Conservation (phyloP, 2,329 filamentous ascomycete genomes). For the Exophiala aquamarina region DNA sequence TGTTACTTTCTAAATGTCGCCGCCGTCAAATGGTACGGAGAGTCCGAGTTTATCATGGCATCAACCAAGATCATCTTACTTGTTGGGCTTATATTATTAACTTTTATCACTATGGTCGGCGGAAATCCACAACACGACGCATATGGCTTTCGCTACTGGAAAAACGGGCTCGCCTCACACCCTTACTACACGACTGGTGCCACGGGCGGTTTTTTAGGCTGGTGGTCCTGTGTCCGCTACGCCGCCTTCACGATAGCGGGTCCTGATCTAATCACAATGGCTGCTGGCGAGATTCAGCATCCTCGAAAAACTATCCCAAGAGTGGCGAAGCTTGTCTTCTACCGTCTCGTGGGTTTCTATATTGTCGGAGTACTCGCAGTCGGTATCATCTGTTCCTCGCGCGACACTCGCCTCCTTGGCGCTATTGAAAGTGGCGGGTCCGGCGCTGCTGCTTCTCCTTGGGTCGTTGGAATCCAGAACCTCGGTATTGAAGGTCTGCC, state of each 20-base stretch:
- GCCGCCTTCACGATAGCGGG: slow-evolving; percentile 65
- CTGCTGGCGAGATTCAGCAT: slow-evolving; percentile 68
- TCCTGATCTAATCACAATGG: slow-evolving; percentile 60
- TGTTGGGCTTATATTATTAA: slow-evolving; percentile 67
- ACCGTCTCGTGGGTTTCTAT: slow-evolving; percentile 73
- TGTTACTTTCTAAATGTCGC: slow-evolving; percentile 68
- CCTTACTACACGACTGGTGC: slow-evolving; percentile 64
- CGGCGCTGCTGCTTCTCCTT: slow-evolving; percentile 68
- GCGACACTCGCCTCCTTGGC: slow-evolving; percentile 58
- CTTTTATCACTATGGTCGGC: slow-evolving; percentile 77
- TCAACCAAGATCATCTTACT: slow-evolving; percentile 69
- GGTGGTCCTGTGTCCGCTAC: slow-evolving; percentile 70
- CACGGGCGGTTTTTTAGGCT: slow-evolving; percentile 52
- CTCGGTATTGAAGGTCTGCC: slow-evolving; percentile 64
- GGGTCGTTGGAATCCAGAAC: slow-evolving; percentile 70
- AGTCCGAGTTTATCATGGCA: slow-evolving; percentile 68
- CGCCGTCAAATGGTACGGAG: slow-evolving; percentile 68
- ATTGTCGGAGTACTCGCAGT: slow-evolving; percentile 70
- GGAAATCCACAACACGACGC: slow-evolving; percentile 69
- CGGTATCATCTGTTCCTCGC: slow-evolving; percentile 66
- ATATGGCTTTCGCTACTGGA: slow-evolving; percentile 69
- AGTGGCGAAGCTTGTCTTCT: slow-evolving; percentile 74
- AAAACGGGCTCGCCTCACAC: slow-evolving; percentile 63
- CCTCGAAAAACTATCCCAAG: slow-evolving; percentile 68
- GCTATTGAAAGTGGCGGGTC: slow-evolving; percentile 58